A percentile compares a stretch with the other conserved stretches of the same genome.
phyloP scores from a whole-genome alignment of 1,284 basidiomycete genomes.

The Termitomyces sp. region DNA sequence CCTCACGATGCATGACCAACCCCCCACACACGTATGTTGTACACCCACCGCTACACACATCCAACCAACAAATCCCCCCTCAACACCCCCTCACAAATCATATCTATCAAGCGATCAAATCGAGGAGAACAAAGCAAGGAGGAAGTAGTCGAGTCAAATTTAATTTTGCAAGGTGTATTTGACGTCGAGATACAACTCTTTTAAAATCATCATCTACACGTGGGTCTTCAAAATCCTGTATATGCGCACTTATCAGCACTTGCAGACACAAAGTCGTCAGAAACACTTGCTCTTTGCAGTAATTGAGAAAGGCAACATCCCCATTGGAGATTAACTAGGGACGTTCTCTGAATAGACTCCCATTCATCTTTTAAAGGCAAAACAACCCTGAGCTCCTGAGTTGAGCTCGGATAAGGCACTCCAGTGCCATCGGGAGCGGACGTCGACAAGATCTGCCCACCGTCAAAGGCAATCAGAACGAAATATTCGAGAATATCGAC shows the following conservation, averaged over 20 bases:
- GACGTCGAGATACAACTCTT: conserved; percentile 11
- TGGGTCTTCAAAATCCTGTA: conserved; percentile 8
- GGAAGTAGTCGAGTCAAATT: conserved; percentile 2
- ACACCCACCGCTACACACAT: no score
- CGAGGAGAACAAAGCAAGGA: background rate
- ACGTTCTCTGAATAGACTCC: background rate
- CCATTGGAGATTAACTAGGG: background rate
- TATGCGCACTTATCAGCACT: background rate
- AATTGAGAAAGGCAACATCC: conserved; percentile 20
- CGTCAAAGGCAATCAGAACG: background rate
- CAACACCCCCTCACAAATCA: no score
- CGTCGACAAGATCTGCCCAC: conserved; percentile 9
- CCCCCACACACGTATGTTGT: no score
- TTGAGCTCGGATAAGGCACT: conserved; percentile 7
- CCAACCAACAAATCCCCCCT: no score
- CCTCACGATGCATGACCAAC: no score
- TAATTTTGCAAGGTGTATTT: conserved; percentile 2
- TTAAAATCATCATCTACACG: conserved; percentile 13
- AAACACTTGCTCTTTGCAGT: conserved; percentile 18
- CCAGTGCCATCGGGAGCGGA: background rate
- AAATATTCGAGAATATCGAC: background rate
- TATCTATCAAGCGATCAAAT: no score
- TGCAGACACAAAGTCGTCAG: background rate
- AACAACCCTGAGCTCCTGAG: background rate
- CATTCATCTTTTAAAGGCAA: conserved; percentile 4